Conservation (phyloP, 2,329 filamentous ascomycete genomes). For the Penicillium sp. region DNA sequence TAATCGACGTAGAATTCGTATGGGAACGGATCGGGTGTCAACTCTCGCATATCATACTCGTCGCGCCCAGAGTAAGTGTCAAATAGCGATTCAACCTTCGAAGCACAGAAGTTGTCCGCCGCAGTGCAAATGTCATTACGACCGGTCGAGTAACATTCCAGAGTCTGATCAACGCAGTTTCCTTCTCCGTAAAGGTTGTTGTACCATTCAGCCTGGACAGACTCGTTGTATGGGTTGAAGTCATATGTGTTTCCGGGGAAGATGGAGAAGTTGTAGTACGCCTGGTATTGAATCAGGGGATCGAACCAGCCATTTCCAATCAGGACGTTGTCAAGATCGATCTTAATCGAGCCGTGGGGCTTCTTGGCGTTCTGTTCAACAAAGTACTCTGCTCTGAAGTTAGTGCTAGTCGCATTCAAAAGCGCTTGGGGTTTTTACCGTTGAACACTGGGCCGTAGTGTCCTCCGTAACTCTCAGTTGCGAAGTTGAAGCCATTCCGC, state of each 20-base stretch:
- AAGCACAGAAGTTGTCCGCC: background rate
- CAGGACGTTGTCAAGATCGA: slow-evolving; percentile 32
- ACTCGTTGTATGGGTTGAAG: slow-evolving; percentile 22
- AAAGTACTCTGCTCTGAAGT: background rate
- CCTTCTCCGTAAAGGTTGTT: slow-evolving; percentile 4
- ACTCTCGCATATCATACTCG: slow-evolving; percentile 4
- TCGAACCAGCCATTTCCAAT: slow-evolving; percentile 45
- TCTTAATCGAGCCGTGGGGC: background rate
- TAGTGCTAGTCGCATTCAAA: background rate
- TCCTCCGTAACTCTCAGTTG: background rate
- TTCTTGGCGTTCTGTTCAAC: background rate
- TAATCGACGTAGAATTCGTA: slow-evolving; percentile 3
- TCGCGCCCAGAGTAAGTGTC: background rate
- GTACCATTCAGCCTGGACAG: slow-evolving; percentile 1
- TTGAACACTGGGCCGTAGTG: slow-evolving; percentile 3
- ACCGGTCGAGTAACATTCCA: background rate
- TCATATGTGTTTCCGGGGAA: slow-evolving; percentile 41
- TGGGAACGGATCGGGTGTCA: slow-evolving; percentile 2
- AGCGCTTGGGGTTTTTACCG: background rate
- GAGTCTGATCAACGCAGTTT: slow-evolving; percentile 1
- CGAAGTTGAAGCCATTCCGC: slow-evolving; percentile 51
- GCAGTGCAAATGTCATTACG: background rate
- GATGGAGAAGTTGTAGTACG: slow-evolving; percentile 42
- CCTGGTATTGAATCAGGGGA: slow-evolving; percentile 40
- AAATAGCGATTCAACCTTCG: background rate